Evolutionary conservation across 2,329 filamentous ascomycete species (phyloP).

Genomic region (Truncatella angustata): DNA sequence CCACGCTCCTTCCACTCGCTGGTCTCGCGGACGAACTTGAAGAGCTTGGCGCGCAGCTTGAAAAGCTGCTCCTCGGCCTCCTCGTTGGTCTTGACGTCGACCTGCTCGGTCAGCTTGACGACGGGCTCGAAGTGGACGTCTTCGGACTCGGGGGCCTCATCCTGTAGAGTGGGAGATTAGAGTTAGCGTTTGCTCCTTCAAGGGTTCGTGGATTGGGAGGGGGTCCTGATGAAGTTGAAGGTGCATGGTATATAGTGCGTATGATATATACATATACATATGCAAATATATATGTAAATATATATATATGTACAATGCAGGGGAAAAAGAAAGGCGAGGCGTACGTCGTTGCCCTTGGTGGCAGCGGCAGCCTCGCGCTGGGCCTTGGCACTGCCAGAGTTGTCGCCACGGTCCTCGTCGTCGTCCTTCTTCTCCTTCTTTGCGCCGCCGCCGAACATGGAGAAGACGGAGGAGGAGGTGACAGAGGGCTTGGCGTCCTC

Average conservation of each 20-base stretch:
- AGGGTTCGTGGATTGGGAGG: no score
- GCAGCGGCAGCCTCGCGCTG: constrained; percentile 63
- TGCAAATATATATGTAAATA: no score
- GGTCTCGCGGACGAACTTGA: constrained; percentile 90
- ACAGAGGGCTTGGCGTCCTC: constrained; percentile 40
- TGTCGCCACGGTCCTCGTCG: constrained; percentile 78
- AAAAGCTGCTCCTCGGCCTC: constrained; percentile 96
- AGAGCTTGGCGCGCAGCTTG: constrained; percentile 99
- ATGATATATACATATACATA: no score
- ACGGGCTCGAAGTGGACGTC: constrained; percentile 98
- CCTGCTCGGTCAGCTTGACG: constrained; percentile 92
- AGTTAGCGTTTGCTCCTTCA: no score
- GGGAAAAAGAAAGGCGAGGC: no score
- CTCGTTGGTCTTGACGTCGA: constrained; percentile 97
- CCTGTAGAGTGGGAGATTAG: constrained; percentile 16
- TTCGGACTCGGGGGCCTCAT: constrained; percentile 80
- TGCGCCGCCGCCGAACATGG: constrained; percentile 96
- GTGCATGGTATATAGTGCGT: no score
- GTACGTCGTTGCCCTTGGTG: constrained; percentile 50
- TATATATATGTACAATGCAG: no score
- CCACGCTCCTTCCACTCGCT: constrained; percentile 99
- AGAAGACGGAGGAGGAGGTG: constrained; percentile 74
- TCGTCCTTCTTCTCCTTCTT: constrained; percentile 96
- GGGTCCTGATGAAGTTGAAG: no score
- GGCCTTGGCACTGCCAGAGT: constrained; percentile 84